phyloP scores from a whole-genome alignment of 306 rosid species.

The Lathyrus aphaca region DNA sequence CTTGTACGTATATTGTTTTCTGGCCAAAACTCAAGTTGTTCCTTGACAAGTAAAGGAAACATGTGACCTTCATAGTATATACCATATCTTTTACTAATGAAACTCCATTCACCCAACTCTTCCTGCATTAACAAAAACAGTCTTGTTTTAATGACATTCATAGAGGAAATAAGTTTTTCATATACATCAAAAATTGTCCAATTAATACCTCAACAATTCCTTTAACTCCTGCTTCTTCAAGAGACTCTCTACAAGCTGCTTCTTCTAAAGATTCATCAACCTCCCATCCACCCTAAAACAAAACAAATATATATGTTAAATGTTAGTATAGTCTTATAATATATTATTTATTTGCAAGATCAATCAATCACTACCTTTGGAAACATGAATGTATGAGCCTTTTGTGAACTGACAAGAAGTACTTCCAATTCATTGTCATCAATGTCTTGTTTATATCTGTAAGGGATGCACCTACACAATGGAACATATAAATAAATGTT shows the following conservation, averaged over 20 bases:
- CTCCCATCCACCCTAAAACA: slow-evolving; percentile 90
- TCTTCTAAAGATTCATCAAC: slow-evolving; percentile 90
- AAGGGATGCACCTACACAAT: slow-evolving; percentile 85
- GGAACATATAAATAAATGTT: background rate
- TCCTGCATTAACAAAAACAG: slow-evolving; percentile 46
- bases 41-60: slow-evolving; percentile 88
- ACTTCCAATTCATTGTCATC: slow-evolving; percentile 75
- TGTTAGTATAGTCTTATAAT: background rate
- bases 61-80: slow-evolving; percentile 91
- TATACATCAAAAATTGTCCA: background rate
- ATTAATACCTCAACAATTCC: slow-evolving; percentile 73
- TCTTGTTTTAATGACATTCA: background rate
- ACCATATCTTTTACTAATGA: slow-evolving; percentile 83
- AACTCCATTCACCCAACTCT: slow-evolving; percentile 87
- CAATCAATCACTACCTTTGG: slow-evolving; percentile 62
- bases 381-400: slow-evolving; percentile 74
- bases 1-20: slow-evolving; percentile 74
- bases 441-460: slow-evolving; percentile 57
- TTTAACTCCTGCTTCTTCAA: slow-evolving; percentile 95
- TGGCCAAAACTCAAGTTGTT: slow-evolving; percentile 90
- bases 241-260: slow-evolving; percentile 82
- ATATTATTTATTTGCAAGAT: background rate
- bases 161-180: background rate
- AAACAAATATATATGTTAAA: background rate
- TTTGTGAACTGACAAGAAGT: slow-evolving; percentile 87